Evolutionary conservation across 192 early-diverging fungal genomes (phyloP).

Genomic region (Geranomyces variabilis): DNA sequence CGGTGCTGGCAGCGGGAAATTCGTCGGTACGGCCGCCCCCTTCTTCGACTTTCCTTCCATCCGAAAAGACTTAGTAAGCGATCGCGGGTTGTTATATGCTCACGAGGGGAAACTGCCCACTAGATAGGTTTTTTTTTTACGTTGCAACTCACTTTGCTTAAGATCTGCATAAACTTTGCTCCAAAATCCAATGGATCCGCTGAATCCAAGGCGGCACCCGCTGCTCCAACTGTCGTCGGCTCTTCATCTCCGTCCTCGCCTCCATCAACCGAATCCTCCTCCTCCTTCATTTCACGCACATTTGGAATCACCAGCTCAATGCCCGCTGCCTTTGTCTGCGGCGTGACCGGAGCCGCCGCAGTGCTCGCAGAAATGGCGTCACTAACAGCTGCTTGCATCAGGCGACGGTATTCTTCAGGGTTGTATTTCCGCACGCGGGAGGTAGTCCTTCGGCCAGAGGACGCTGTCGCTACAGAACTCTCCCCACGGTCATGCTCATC

Average conservation of each 20-base stretch:
- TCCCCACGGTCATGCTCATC: constrained; percentile 1
- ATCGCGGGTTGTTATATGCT: no score
- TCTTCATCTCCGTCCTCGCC: neutral
- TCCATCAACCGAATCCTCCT: constrained; percentile 18
- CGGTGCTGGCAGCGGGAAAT: neutral
- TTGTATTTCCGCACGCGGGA: neutral
- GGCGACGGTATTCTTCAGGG: constrained; percentile 6
- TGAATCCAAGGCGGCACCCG: neutral
- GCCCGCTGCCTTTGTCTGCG: neutral
- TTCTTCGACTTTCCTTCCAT: constrained; percentile 18
- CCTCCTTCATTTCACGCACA: constrained; percentile 21
- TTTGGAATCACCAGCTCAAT: constrained; percentile 27
- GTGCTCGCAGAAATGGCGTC: no score
- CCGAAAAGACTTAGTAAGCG: neutral
- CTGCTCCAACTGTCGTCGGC: neutral
- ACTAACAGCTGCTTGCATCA: constrained; percentile 1
- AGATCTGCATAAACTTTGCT: constrained; percentile 19
- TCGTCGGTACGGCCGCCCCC: neutral
- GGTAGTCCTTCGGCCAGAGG: neutral
- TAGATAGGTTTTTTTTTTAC: no score
- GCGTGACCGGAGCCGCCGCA: neutral
- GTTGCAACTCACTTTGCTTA: constrained; percentile 24
- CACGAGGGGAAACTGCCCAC: no score
- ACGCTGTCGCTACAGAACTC: neutral
- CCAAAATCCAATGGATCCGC: neutral